phyloP scores from a whole-genome alignment of 2,329 filamentous ascomycete genomes.

The Fusarium kyushuense region DNA sequence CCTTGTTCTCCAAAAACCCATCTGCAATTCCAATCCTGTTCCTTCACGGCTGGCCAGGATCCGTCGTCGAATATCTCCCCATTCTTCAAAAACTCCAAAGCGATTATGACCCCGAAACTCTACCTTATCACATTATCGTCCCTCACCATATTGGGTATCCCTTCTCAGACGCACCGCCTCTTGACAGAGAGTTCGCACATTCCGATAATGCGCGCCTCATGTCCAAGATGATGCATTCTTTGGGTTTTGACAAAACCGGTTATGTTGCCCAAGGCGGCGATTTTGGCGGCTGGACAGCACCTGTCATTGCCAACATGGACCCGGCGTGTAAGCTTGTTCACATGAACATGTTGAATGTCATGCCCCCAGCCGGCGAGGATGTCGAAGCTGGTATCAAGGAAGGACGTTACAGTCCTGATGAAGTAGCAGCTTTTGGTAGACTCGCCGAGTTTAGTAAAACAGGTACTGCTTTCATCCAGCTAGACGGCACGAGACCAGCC shows the following conservation, averaged over 20 bases:
- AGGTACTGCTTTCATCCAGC: conserved; percentile 23
- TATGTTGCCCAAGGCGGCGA: conserved; percentile 34
- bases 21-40: conserved; percentile 14
- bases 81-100: conserved; percentile 20
- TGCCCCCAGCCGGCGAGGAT: not conserved
- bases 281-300: conserved; percentile 26
- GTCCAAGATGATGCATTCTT: conserved; percentile 22
- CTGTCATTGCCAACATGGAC: conserved; percentile 23
- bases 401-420: conserved; percentile 2
- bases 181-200: not conserved
- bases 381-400: not conserved
- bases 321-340: conserved; percentile 17
- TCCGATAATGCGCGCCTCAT: conserved; percentile 16
- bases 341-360: conserved; percentile 20
- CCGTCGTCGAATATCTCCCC: conserved; percentile 30
- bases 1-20: conserved; percentile 13
- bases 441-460: conserved; percentile 12
- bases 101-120: not conserved
- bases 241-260: conserved; percentile 11
- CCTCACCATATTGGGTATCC: conserved; percentile 23
- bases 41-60: conserved; percentile 38
- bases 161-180: conserved; percentile 3
- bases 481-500: conserved; percentile 22
- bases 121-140: conserved; percentile 23
- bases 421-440: not conserved